Evolutionary conservation across 2,329 filamentous ascomycete species (phyloP).

Genomic region (Esteya vermicola): DNA sequence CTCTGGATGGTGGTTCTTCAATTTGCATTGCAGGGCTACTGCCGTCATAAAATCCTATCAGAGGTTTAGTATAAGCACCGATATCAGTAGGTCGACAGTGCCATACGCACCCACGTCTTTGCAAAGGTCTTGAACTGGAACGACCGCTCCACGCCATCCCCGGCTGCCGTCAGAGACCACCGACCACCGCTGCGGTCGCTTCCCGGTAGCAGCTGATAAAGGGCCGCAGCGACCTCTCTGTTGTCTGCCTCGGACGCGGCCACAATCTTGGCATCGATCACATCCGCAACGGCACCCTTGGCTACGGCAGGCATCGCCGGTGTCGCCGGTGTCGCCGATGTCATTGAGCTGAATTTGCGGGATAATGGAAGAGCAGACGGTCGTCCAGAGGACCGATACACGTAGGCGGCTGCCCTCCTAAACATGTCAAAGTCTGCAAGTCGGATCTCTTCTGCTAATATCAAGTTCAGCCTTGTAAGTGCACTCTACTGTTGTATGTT

Average conservation of each 20-base stretch:
- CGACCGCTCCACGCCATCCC: slow-evolving; percentile 41
- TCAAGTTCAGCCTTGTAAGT: no score
- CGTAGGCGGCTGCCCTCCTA: no score
- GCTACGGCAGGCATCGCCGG: not conserved
- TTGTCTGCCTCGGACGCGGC: slow-evolving; percentile 2
- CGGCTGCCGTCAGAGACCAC: slow-evolving; percentile 37
- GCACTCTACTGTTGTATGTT: no score
- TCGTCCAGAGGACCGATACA: no score
- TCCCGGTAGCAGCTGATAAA: slow-evolving; percentile 19
- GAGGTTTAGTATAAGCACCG: not conserved
- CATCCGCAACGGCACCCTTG: no score
- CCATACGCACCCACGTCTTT: slow-evolving; percentile 44
- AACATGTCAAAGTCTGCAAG: no score
- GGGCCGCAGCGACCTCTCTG: slow-evolving; percentile 9
- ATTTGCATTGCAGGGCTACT: slow-evolving; percentile 52
- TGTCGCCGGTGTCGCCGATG: not conserved
- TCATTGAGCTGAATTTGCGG: no score
- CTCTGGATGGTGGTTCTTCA: slow-evolving; percentile 58
- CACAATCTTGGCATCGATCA: slow-evolving; percentile 5
- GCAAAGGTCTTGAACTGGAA: slow-evolving; percentile 53
- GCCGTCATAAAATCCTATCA: slow-evolving; percentile 68
- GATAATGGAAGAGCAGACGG: not conserved
- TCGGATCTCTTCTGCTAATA: no score
- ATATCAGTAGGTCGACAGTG: not conserved
- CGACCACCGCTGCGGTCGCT: slow-evolving; percentile 15